Conservation (phyloP, 2,329 filamentous ascomycete genomes). For the Sporothrix protearum region DNA sequence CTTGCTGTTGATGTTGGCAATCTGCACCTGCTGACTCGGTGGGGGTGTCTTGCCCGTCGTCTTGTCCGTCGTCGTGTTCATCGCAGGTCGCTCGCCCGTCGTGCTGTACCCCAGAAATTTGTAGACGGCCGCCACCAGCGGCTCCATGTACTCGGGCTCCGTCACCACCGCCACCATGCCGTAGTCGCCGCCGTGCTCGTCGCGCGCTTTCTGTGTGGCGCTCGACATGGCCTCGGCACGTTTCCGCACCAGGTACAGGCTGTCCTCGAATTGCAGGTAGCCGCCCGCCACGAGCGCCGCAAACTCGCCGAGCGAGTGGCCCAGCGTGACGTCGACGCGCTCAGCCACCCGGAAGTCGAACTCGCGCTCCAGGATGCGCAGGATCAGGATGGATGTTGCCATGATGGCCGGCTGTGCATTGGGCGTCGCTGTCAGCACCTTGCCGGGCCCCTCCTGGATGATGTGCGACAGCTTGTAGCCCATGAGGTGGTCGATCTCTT, state of each 20-base stretch:
- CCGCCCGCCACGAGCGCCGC: conserved; percentile 83
- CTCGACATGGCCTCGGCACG: conserved; percentile 80
- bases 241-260: conserved; percentile 69
- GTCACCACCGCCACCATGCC: conserved; percentile 94
- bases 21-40: conserved; percentile 79
- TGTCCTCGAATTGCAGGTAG: conserved; percentile 73
- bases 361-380: conserved; percentile 80
- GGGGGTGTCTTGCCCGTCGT: conserved; percentile 42
- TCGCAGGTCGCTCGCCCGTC: conserved; percentile 61
- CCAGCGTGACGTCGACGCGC: conserved; percentile 76
- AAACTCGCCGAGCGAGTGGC: conserved; percentile 91
- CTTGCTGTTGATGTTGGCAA: conserved; percentile 92
- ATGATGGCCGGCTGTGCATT: conserved; percentile 95
- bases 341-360: conserved; percentile 71
- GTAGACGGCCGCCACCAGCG: conserved; percentile 68
- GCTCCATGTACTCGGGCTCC: conserved; percentile 69
- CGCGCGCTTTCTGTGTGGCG: conserved; percentile 64
- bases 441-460: conserved; percentile 76
- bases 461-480: conserved; percentile 70
- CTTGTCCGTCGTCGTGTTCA: background rate
- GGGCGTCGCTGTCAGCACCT: conserved; percentile 71
- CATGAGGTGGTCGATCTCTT: conserved; percentile 79
- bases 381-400: conserved; percentile 86
- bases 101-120: conserved; percentile 71
- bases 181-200: conserved; percentile 72